Evolutionary conservation across 2,329 filamentous ascomycete species (phyloP).

Genomic region (Diplodia sapinea): DNA sequence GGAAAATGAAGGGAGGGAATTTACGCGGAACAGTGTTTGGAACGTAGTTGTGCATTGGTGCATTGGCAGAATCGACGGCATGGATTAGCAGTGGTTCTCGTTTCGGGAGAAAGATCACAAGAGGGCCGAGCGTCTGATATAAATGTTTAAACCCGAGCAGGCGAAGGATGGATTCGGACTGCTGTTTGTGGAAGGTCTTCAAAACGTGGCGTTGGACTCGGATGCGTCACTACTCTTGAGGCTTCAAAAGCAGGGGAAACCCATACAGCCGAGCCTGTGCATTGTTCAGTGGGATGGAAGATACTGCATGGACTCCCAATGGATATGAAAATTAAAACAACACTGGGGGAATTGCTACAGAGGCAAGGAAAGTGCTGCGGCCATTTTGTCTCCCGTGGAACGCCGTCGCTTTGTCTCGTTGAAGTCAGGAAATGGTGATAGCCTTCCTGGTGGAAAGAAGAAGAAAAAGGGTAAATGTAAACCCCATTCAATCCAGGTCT

Average conservation of each 20-base stretch:
- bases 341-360: not conserved
- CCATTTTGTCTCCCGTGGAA: not conserved
- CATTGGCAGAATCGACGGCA: not conserved
- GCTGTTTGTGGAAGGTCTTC: not conserved
- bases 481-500: slow-evolving; percentile 6
- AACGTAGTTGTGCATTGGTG: not conserved
- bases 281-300: not conserved
- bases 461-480: not conserved
- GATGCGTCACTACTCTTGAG: not conserved
- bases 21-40: not conserved
- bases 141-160: not conserved
- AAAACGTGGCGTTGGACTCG: not conserved
- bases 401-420: slow-evolving; percentile 9
- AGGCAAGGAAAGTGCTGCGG: not conserved
- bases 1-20: not conserved
- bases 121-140: not conserved
- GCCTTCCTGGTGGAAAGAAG: not conserved
- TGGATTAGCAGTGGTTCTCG: not conserved
- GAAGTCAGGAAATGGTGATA: not conserved
- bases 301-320: not conserved
- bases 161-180: not conserved
- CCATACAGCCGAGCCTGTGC: not conserved
- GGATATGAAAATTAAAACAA: not conserved
- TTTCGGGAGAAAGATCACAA: not conserved
- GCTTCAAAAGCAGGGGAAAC: not conserved